Evolutionary conservation across 2,329 filamentous ascomycete species (phyloP).

Genomic region (Apiospora malaysiana): DNA sequence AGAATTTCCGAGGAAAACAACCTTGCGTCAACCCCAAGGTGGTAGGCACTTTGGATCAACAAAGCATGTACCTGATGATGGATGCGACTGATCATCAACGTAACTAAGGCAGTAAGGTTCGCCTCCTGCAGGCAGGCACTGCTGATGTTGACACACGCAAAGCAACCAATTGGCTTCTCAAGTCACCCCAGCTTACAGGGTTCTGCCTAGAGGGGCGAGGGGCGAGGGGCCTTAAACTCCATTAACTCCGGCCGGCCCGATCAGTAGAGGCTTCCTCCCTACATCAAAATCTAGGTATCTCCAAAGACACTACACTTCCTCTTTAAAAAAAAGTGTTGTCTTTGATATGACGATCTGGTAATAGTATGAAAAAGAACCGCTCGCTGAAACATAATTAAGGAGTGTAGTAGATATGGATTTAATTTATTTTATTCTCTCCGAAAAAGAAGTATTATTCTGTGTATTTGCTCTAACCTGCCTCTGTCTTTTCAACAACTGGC

Average conservation of each 20-base stretch:
- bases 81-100: conserved; percentile 2
- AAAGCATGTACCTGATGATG: conserved; percentile 5
- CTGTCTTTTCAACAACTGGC: no score
- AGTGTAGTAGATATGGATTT: no score
- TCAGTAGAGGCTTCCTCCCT: neutral
- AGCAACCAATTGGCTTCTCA: conserved; percentile 8
- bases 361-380: no score
- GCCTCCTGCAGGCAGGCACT: conserved; percentile 13
- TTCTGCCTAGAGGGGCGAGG: neutral
- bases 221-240: neutral
- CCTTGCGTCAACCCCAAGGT: neutral
- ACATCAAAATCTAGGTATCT: neutral
- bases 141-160: conserved; percentile 12
- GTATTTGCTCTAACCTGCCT: no score
- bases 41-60: conserved; percentile 7
- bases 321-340: no score
- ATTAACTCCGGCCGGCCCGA: conserved; percentile 3
- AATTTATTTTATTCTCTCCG: no score
- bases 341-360: no score
- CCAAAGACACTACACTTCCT: neutral
- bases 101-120: neutral
- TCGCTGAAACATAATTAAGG: no score
- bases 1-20: neutral
- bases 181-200: conserved; percentile 15
- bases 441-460: no score